phyloP scores from a whole-genome alignment of 2,329 filamentous ascomycete species.

The Penicillium corylophilum region DNA sequence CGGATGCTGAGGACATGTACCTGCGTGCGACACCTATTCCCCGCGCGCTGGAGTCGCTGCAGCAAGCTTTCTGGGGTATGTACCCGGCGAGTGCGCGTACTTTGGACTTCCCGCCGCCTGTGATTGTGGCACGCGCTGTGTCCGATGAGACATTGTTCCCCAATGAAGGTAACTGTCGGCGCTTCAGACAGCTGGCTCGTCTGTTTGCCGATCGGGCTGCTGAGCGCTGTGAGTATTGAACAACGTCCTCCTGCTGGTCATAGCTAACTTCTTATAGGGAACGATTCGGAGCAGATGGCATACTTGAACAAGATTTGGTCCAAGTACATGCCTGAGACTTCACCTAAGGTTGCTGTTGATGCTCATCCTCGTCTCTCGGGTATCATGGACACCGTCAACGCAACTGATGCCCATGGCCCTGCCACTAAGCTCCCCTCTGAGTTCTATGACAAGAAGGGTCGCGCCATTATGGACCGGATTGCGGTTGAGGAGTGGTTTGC shows the following conservation, averaged over 20 bases:
- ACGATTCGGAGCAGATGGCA: slow-evolving; percentile 74
- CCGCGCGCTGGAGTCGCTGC: slow-evolving; percentile 72
- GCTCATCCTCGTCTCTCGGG: slow-evolving; percentile 79
- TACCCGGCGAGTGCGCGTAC: slow-evolving; percentile 61
- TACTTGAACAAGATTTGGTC: slow-evolving; percentile 75
- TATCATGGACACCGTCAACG: slow-evolving; percentile 92
- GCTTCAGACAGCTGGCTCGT: slow-evolving; percentile 67
- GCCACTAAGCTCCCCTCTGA: slow-evolving; percentile 75
- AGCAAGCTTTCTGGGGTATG: slow-evolving; percentile 72
- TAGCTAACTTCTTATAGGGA: slow-evolving; percentile 46
- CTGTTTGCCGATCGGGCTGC: slow-evolving; percentile 72
- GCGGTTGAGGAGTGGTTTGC: slow-evolving; percentile 89
- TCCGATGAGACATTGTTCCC: slow-evolving; percentile 77
- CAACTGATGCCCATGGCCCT: slow-evolving; percentile 79
- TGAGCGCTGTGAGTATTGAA: slow-evolving; percentile 54
- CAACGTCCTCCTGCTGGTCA: not conserved
- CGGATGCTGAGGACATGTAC: slow-evolving; percentile 62
- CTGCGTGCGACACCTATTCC: slow-evolving; percentile 73
- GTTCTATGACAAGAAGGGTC: slow-evolving; percentile 78
- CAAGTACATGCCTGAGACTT: slow-evolving; percentile 78
- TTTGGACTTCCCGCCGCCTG: slow-evolving; percentile 58
- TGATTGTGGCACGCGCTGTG: slow-evolving; percentile 63
- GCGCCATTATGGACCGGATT: slow-evolving; percentile 68
- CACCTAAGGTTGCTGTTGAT: slow-evolving; percentile 73
- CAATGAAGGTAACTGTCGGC: slow-evolving; percentile 71